Evolutionary conservation across 768 basidiomycete species (phyloP).

Genomic region (Trametes meyenii): DNA sequence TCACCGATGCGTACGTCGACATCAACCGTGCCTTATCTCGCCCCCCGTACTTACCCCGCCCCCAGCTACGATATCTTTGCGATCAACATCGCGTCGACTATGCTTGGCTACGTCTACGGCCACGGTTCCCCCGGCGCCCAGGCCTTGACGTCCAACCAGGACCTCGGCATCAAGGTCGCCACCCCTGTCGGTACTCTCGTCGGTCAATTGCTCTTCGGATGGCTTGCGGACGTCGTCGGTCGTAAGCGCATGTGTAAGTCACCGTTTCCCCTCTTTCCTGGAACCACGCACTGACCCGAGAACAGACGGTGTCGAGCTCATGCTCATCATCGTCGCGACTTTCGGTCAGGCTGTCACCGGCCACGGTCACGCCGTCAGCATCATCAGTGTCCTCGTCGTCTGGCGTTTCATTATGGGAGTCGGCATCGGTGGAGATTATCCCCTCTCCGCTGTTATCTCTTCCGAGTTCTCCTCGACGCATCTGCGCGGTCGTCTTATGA

Average conservation of each 20-base stretch:
- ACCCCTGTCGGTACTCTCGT: conserved; percentile 75
- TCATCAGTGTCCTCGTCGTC: conserved; percentile 76
- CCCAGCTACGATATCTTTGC: conserved; percentile 82
- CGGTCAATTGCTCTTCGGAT: conserved; percentile 80
- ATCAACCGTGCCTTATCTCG: background rate
- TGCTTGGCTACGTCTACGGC: conserved; percentile 85
- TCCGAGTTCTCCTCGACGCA: conserved; percentile 85
- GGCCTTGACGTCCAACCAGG: conserved; percentile 58
- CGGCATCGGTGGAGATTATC: conserved; percentile 91
- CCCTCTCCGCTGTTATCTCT: conserved; percentile 81
- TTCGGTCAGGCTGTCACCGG: conserved; percentile 82
- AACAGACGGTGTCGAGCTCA: conserved; percentile 69
- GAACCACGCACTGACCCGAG: conserved; percentile 3
- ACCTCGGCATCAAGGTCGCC: conserved; percentile 78
- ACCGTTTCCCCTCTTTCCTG: background rate
- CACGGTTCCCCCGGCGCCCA: conserved; percentile 13
- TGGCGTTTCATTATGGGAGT: conserved; percentile 88
- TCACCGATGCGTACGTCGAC: conserved; percentile 55
- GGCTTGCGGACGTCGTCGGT: conserved; percentile 76
- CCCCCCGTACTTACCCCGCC: background rate
- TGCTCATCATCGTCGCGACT: conserved; percentile 80
- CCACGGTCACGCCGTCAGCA: conserved; percentile 61
- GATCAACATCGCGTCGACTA: conserved; percentile 81
- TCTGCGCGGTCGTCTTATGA: conserved; percentile 85
- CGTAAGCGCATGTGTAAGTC: conserved; percentile 79